These are phyloP conservation scores for Otatea glauca DNA, from an alignment of 176 grass and related monocot genomes.

Conservation along the genomic window DNA sequence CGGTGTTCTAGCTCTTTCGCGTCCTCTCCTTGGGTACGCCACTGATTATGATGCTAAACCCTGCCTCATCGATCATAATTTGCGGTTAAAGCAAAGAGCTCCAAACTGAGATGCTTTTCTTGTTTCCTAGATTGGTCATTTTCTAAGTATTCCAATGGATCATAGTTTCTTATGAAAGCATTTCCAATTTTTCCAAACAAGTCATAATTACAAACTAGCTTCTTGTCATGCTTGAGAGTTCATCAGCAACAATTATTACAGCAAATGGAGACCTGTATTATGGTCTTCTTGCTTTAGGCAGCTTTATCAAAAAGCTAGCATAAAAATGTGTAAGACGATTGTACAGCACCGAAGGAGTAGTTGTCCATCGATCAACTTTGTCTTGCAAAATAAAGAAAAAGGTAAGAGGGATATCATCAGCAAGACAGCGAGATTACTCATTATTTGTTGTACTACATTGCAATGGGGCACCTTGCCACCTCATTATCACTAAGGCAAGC, in stretches of 20 bases:
- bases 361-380: slow-evolving; percentile 37
- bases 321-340: slow-evolving; percentile 30
- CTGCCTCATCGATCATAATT: not conserved
- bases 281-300: slow-evolving; percentile 13
- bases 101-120: not conserved
- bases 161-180: not conserved
- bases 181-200: not conserved
- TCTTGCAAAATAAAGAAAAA: slow-evolving; percentile 25
- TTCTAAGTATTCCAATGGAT: not conserved
- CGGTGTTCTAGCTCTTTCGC: too few species aligned
- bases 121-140: not conserved
- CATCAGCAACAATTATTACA: slow-evolving; percentile 28
- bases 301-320: slow-evolving; percentile 26
- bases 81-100: not conserved
- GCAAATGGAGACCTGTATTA: slow-evolving; percentile 17
- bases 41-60: not conserved
- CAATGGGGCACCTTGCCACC: slow-evolving; percentile 16
- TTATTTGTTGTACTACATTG: not conserved
- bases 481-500: not conserved
- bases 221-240: not conserved
- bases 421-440: slow-evolving; percentile 42
- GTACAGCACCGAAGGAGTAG: slow-evolving; percentile 16
- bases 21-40: too few species aligned
- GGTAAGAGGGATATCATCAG: slow-evolving; percentile 13
- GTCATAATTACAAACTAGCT: not conserved